phyloP scores from a whole-genome alignment of 2,329 filamentous ascomycete species.

The Aquanectria penicillioides region DNA sequence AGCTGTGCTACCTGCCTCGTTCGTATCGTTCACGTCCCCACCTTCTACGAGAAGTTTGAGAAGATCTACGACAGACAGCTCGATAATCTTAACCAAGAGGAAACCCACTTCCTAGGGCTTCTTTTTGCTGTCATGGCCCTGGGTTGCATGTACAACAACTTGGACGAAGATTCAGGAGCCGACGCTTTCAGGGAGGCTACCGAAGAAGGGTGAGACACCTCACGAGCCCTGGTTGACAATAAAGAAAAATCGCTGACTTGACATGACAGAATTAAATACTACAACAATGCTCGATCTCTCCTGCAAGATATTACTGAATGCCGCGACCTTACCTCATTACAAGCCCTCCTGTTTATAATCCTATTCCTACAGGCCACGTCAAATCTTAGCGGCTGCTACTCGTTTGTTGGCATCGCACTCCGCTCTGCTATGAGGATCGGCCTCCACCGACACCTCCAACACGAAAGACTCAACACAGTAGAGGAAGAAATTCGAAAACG shows the following conservation, averaged over 20 bases:
- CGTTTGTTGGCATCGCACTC: conserved; percentile 81
- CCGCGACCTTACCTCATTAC: conserved; percentile 77
- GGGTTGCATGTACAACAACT: conserved; percentile 75
- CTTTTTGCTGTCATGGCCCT: conserved; percentile 77
- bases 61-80: conserved; percentile 77
- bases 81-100: conserved; percentile 70
- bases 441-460: conserved; percentile 76
- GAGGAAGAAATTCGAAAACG: conserved; percentile 72
- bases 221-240: conserved; percentile 4
- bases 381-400: conserved; percentile 82
- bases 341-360: conserved; percentile 82
- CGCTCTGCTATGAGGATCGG: conserved; percentile 81
- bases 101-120: conserved; percentile 75
- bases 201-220: conserved; percentile 63
- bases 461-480: conserved; percentile 69
- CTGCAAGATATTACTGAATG: conserved; percentile 75
- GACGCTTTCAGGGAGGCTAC: conserved; percentile 61
- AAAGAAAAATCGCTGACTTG: conserved; percentile 32
- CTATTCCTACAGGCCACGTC: conserved; percentile 83
- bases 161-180: conserved; percentile 62
- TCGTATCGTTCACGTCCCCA: conserved; percentile 82
- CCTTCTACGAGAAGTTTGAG: conserved; percentile 82
- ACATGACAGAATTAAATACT: conserved; percentile 74
- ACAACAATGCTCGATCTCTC: conserved; percentile 72
- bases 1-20: conserved; percentile 67